These are phyloP conservation scores for Anisogramma anomala DNA, from an alignment of 2,329 filamentous ascomycete genomes.

Conservation along the genomic window DNA sequence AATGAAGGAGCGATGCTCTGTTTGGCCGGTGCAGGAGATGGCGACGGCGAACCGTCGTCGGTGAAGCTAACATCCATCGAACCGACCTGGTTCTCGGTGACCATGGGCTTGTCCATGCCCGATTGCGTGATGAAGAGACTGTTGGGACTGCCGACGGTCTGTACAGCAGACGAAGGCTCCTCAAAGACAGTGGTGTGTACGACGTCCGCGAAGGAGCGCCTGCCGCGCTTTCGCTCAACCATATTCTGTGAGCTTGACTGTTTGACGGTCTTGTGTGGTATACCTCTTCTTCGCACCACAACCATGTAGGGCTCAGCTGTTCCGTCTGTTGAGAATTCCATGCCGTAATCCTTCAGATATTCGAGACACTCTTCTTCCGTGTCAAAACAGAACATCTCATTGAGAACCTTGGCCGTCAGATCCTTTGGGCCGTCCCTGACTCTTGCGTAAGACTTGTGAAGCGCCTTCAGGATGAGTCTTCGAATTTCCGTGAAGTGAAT, in stretches of 20 bases:
- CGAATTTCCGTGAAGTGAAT: slow-evolving; percentile 54
- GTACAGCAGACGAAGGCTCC: slow-evolving; percentile 17
- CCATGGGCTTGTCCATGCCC: slow-evolving; percentile 2
- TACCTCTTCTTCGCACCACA: slow-evolving; percentile 30
- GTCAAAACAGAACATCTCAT: slow-evolving; percentile 54
- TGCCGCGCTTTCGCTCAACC: slow-evolving; percentile 49
- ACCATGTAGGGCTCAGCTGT: slow-evolving; percentile 29
- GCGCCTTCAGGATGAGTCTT: slow-evolving; percentile 43
- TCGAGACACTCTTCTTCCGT: slow-evolving; percentile 53
- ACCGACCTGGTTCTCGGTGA: background rate
- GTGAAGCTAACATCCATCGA: slow-evolving; percentile 4
- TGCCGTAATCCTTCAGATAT: slow-evolving; percentile 48
- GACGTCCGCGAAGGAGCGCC: slow-evolving; percentile 38
- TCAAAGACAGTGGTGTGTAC: slow-evolving; percentile 46
- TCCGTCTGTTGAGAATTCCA: slow-evolving; percentile 36
- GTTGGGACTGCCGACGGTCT: slow-evolving; percentile 14
- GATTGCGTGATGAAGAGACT: slow-evolving; percentile 19
- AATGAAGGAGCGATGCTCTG: background rate
- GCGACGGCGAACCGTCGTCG: slow-evolving; percentile 9
- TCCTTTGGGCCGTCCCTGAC: slow-evolving; percentile 48
- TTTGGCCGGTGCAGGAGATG: slow-evolving; percentile 5
- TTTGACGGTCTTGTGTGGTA: slow-evolving; percentile 38
- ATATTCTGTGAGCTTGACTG: slow-evolving; percentile 45
- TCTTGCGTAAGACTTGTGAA: slow-evolving; percentile 44
- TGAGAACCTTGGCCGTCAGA: slow-evolving; percentile 44